Base-by-base conservation (phyloP, 257 asterid species). In the Capsicum baccatum region DNA sequence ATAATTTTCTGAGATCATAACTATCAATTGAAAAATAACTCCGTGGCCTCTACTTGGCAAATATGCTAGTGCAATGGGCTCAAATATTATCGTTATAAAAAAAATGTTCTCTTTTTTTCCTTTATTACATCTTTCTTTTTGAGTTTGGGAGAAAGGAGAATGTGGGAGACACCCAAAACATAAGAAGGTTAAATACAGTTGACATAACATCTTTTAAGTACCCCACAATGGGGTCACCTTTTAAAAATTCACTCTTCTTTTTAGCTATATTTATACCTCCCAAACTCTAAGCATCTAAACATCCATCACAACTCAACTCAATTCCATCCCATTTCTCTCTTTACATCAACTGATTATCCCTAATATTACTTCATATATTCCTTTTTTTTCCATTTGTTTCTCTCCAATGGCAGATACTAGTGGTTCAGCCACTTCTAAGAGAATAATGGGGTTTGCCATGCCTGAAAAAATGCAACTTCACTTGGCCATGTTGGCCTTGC, bases 401-500 rank as follows among this genome's bases (percentile, higher is more conserved):
- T 26, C 69, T 58, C 26, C 0, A 76, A 96, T 96, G 99, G 97
- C 97, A 42, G 99, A 94, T 68, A 70, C 89, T 16, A 89, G 86
- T 6, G 87, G 92, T 62, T 89, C 95, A 2, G 86, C 85, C 26
- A 59, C 88, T 17, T 88, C 10, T 3, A 89, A 88, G 85, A 87
- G 91, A 84, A 92, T 94, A 84, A 92, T 94, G 86, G 70, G 88
- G 9, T 95, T 98, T 78, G 90, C 91, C 10, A 85, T 97, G 11
- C 98, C 99, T 8, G 99, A 97, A 89, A 97, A 88, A 70, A 84
- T 89, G 62, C 99, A 97, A 86, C 97, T 95, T 35, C 99, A 95
- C 85, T 59, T 92, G 57, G 90, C 99, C 68, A 97, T 97, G 99
- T 85, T 97, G 26, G 92, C 96, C 57, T 78, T 97, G 90, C 99